phyloP scores from a whole-genome alignment of 345 rosid species.

The Aquilaria sinensis region DNA sequence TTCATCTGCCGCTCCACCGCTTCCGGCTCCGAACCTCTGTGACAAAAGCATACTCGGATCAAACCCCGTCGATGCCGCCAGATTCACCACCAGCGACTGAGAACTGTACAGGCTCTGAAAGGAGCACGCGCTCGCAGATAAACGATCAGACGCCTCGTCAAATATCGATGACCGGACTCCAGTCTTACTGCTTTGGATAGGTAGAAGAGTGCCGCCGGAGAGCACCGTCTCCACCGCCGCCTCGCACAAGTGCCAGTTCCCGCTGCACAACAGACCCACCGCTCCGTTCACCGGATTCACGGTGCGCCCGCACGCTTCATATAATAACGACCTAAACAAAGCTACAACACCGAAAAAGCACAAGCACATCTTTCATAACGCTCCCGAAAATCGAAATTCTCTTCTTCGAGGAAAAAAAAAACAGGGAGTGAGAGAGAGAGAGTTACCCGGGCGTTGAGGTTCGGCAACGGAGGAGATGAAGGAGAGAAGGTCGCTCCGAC shows the following conservation, averaged over 20 bases:
- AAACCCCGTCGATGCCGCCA: conserved; percentile 6
- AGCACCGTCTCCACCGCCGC: conserved; percentile 53
- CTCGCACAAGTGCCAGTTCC: conserved; percentile 52
- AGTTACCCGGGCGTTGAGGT: conserved; percentile 42
- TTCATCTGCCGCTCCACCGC: conserved; percentile 20
- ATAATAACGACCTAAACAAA: conserved; percentile 51
- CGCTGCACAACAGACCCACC: conserved; percentile 52
- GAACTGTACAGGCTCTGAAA: background rate
- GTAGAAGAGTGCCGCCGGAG: conserved; percentile 32
- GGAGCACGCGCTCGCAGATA: conserved; percentile 10
- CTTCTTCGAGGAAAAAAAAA: background rate
- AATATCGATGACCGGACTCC: conserved; percentile 12
- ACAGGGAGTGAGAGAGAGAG: background rate
- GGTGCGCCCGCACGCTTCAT: conserved; percentile 58
- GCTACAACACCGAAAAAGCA: conserved; percentile 18
- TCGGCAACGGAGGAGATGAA: conserved; percentile 52
- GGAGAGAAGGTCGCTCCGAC: conserved; percentile 46
- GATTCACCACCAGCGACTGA: conserved; percentile 24
- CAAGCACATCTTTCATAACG: too few relatives aligned
- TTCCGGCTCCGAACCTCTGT: conserved; percentile 12
- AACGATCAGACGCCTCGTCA: conserved; percentile 26
- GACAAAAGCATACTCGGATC: conserved; percentile 20
- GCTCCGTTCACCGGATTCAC: conserved; percentile 61
- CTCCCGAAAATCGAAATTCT: background rate
- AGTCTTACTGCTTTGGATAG: conserved; percentile 17